A percentile compares a stretch with the other conserved stretches of the same genome.
phyloP scores from a whole-genome alignment of 192 early-diverging fungal species.

The Nowakowskiella sp. region DNA sequence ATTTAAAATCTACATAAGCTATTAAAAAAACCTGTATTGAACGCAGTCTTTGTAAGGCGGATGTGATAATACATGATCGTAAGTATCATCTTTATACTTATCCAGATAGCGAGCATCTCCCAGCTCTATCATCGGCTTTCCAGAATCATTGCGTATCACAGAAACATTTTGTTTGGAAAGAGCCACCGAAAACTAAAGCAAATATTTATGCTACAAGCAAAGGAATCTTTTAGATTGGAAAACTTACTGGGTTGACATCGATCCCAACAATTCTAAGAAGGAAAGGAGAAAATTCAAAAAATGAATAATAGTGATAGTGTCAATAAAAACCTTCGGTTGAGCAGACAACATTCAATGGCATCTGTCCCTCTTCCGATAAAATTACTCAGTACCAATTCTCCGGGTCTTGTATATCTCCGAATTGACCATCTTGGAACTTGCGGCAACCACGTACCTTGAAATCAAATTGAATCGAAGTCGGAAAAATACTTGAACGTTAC shows the following conservation, averaged over 20 bases:
- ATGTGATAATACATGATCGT: slow-evolving; percentile 84
- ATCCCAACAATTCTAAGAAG: slow-evolving; percentile 58
- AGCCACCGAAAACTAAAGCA: slow-evolving; percentile 52
- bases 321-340: slow-evolving; percentile 65
- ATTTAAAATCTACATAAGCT: slow-evolving; percentile 1
- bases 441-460: slow-evolving; percentile 77
- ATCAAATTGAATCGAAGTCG: too few species aligned
- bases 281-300: background rate
- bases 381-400: slow-evolving; percentile 78
- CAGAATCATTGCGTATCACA: slow-evolving; percentile 58
- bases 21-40: slow-evolving; percentile 11
- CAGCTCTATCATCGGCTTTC: slow-evolving; percentile 72
- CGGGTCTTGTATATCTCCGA: slow-evolving; percentile 63
- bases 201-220: background rate
- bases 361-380: slow-evolving; percentile 92
- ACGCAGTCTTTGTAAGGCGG: slow-evolving; percentile 95
- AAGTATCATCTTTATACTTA: slow-evolving; percentile 64
- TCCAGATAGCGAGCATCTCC: slow-evolving; percentile 71
- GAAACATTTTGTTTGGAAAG: slow-evolving; percentile 80
- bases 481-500: background rate
- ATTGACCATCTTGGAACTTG: slow-evolving; percentile 76
- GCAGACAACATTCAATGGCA: slow-evolving; percentile 79
- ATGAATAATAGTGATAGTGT: too few species aligned
- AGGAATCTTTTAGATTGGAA: background rate
- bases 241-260: slow-evolving; percentile 80